Conservation (phyloP, 148 eudicot species). For the Simmondsia chinensis region DNA sequence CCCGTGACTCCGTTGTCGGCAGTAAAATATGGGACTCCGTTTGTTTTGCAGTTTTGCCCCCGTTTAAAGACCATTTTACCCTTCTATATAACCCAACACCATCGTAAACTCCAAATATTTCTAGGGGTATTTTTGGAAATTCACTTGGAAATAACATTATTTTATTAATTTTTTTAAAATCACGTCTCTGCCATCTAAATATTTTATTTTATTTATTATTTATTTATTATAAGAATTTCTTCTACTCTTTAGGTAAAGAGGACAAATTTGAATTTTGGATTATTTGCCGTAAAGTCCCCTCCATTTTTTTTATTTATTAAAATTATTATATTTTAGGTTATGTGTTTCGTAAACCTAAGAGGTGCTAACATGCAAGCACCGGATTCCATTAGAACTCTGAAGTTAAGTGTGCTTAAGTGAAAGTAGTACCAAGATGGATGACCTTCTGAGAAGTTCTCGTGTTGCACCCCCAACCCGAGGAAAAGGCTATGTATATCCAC, state of each 20-base stretch:
- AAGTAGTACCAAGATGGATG: too few species aligned
- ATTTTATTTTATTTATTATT: constrained; percentile 16
- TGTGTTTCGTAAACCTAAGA: too few species aligned
- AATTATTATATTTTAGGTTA: background rate
- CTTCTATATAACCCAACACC: background rate
- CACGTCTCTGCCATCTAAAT: constrained; percentile 37
- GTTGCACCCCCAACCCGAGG: too few species aligned
- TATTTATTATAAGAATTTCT: too few species aligned
- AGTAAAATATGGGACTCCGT: constrained; percentile 26
- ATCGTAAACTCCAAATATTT: constrained; percentile 1
- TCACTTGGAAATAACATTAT: background rate
- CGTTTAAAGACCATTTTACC: constrained; percentile 20
- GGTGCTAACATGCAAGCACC: too few species aligned
- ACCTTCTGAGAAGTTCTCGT: too few species aligned
- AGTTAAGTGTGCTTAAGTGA: too few species aligned
- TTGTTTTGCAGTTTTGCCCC: constrained; percentile 24
- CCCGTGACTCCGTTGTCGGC: constrained; percentile 36
- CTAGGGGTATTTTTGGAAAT: constrained; percentile 10
- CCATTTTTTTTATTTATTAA: constrained; percentile 3
- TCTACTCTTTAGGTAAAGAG: constrained; percentile 9
- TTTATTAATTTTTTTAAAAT: constrained; percentile 13
- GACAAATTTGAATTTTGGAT: constrained; percentile 33
- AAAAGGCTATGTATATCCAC: too few species aligned
- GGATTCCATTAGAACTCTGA: too few species aligned
- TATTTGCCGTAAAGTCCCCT: constrained; percentile 1